Evolutionary conservation across 768 basidiomycete species (phyloP).

Genomic region (Boletellus ananiceps): DNA sequence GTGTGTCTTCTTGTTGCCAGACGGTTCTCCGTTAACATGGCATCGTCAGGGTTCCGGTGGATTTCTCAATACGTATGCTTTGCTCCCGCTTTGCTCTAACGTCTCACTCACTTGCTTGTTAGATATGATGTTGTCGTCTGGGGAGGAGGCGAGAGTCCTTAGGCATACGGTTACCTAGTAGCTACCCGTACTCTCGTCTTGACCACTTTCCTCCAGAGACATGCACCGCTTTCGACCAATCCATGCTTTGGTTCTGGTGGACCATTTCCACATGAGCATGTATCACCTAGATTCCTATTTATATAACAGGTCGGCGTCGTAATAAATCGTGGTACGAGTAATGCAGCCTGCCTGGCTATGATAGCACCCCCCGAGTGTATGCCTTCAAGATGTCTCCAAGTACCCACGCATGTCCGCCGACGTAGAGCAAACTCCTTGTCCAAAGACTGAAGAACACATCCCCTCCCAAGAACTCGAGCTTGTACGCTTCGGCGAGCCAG

Average conservation of each 20-base stretch:
- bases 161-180: constrained; percentile 25
- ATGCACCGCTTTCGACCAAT: constrained; percentile 7
- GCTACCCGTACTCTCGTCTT: constrained; percentile 16
- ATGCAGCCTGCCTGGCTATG: neutral
- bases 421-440: constrained; percentile 70
- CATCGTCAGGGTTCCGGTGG: constrained; percentile 79
- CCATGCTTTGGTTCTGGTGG: constrained; percentile 15
- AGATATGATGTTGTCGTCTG: constrained; percentile 23
- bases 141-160: constrained; percentile 3
- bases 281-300: constrained; percentile 23
- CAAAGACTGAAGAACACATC: constrained; percentile 73
- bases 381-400: constrained; percentile 57
- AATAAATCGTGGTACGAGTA: neutral
- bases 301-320: constrained; percentile 3
- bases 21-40: constrained; percentile 3
- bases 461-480: constrained; percentile 80
- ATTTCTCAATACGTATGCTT: constrained; percentile 88
- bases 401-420: constrained; percentile 77
- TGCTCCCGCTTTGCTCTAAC: neutral
- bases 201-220: constrained; percentile 12
- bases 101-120: constrained; percentile 6
- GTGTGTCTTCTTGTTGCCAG: constrained; percentile 34
- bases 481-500: constrained; percentile 91
- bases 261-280: constrained; percentile 9
- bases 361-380: constrained; percentile 26